Evolutionary conservation across 1,139 yeast species (phyloP), one percentile per base, ranked within the genome.

Genomic region (Hansenula sp.): DNA sequence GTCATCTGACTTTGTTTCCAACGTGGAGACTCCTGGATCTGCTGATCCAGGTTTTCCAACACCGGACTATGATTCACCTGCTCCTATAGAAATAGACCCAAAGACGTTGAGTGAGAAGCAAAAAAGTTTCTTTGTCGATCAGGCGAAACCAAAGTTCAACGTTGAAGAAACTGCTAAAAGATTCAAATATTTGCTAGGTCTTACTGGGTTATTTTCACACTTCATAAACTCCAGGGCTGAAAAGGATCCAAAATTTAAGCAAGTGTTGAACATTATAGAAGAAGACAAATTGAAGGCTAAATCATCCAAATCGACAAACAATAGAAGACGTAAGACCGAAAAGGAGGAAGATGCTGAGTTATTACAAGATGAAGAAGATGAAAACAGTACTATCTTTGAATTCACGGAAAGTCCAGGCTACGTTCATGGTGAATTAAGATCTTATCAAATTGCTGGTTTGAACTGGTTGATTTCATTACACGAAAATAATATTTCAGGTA

Each of bases 401-500:
- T 79, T 81, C 55, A 72, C 80, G 4, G 86, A 83, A 54, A 73
- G 82, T 46, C 94, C 94, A 0, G 69, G 73, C 0, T 85, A 74
- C 55, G 63, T 85, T 30, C 70, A 81, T 42, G 94, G 94, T 16
- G 64, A 64, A 43, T 62, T 85, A 47, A 74, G 94, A 58, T 84
- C 85, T n/a, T 85, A 91, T 64, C 98, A 91, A 66, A 77, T 91
- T 47, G 96, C 87, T 62, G 98, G 98, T 44, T 74, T 91, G 52
- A 91, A 91, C 67, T 91, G 98, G 98, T 70, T 91, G 58, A 80
- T 90, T 19, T 79, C 90, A 1, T 68, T 91, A 45, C 84, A 85
- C 59, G 94, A 87, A 54, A 89, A 91, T 66, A 81, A 84, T 57
- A 74, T 91, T 45, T 82, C 94, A 1, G 98, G 98, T 40, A 91